Conservation (phyloP, 2,329 filamentous ascomycete species). For the Aspergillaceae sp. region DNA sequence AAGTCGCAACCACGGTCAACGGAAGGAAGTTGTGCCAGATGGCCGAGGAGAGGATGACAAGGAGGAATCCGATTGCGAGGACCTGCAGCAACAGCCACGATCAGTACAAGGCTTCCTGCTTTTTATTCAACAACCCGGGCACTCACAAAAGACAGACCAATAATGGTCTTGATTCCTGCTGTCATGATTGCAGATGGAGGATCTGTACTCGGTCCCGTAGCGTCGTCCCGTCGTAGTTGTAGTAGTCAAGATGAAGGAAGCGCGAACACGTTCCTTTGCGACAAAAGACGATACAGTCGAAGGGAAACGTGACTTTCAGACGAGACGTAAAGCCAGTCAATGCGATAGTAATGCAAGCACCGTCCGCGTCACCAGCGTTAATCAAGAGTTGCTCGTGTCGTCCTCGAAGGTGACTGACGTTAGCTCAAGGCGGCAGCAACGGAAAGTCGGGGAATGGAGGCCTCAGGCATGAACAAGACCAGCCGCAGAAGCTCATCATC, state of each 20-base stretch:
- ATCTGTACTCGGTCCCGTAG: constrained; percentile 10
- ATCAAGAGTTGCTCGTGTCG: too few species aligned
- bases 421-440: constrained; percentile 13
- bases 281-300: not conserved
- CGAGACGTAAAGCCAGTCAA: too few species aligned
- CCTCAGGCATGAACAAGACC: constrained; percentile 12
- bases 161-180: constrained; percentile 97
- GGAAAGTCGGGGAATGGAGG: constrained; percentile 3
- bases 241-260: constrained; percentile 1
- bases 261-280: not conserved
- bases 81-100: constrained; percentile 43
- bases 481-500: constrained; percentile 4
- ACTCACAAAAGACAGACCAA: constrained; percentile 88
- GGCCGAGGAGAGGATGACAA: constrained; percentile 95
- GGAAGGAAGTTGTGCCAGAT: constrained; percentile 93
- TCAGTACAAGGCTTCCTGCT: not conserved
- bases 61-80: constrained; percentile 94
- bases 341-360: not conserved
- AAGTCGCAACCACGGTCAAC: constrained; percentile 90
- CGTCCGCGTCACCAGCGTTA: too few species aligned
- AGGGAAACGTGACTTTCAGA: not conserved
- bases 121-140: not conserved
- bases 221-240: constrained; percentile 1
- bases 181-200: constrained; percentile 41
- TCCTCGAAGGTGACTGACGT: constrained; percentile 17